A percentile compares a stretch with the other conserved stretches of the same genome.
Conservation (phyloP, 306 rosid genomes). For the Hippophae tibetana region DNA sequence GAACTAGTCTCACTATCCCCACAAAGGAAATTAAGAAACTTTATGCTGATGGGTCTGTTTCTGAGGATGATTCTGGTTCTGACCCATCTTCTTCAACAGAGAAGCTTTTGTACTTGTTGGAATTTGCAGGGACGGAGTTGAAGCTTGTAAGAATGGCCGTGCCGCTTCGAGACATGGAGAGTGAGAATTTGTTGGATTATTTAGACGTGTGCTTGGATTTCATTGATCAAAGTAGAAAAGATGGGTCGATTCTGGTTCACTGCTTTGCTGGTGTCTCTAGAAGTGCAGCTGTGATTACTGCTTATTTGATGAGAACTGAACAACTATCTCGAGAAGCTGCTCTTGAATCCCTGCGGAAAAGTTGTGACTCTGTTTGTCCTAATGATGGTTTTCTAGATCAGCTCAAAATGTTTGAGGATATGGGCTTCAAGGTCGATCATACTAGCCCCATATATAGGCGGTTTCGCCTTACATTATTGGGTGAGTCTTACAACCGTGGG, state of each 20-base stretch:
- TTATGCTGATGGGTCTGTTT: slow-evolving; percentile 34
- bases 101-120: slow-evolving; percentile 58
- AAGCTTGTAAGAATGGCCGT: slow-evolving; percentile 82
- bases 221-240: slow-evolving; percentile 58
- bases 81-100: slow-evolving; percentile 42
- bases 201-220: slow-evolving; percentile 76
- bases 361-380: slow-evolving; percentile 82
- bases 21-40: slow-evolving; percentile 50
- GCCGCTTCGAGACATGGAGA: slow-evolving; percentile 74
- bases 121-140: slow-evolving; percentile 71
- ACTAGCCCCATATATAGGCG: slow-evolving; percentile 64
- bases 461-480: slow-evolving; percentile 62
- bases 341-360: slow-evolving; percentile 60
- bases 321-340: slow-evolving; percentile 80
- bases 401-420: slow-evolving; percentile 80
- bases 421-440: slow-evolving; percentile 86
- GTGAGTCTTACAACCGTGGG: slow-evolving; percentile 66
- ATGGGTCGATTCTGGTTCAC: slow-evolving; percentile 84
- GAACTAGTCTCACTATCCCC: slow-evolving; percentile 38
- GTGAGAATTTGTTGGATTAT: slow-evolving; percentile 65
- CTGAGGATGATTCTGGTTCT: slow-evolving; percentile 27
- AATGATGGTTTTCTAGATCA: slow-evolving; percentile 92
- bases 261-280: slow-evolving; percentile 99
- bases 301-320: slow-evolving; percentile 85
- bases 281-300: slow-evolving; percentile 86